These are phyloP conservation scores for Hypoxylon sp. DNA, from an alignment of 2,329 filamentous ascomycete species.

Conservation along the genomic window DNA sequence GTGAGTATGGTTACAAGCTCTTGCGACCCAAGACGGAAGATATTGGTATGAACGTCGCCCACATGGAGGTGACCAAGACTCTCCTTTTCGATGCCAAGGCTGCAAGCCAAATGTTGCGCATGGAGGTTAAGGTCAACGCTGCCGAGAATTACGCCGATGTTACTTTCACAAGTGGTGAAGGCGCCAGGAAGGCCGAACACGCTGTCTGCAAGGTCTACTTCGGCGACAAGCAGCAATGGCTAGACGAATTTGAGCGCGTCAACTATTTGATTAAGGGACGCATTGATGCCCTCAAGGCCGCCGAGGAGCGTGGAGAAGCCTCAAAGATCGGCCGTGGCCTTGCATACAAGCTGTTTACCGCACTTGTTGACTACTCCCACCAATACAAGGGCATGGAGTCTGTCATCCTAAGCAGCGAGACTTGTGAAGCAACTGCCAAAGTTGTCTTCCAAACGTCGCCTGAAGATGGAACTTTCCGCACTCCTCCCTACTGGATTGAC, in stretches of 20 bases:
- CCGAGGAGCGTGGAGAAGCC: slow-evolving; percentile 74
- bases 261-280: slow-evolving; percentile 78
- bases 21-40: slow-evolving; percentile 69
- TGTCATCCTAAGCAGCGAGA: slow-evolving; percentile 69
- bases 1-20: slow-evolving; percentile 77
- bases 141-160: slow-evolving; percentile 68
- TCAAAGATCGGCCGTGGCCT: slow-evolving; percentile 82
- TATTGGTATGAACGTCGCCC: slow-evolving; percentile 73
- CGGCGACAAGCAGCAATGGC: slow-evolving; percentile 72
- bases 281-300: slow-evolving; percentile 70
- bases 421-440: slow-evolving; percentile 67
- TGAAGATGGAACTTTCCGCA: slow-evolving; percentile 67
- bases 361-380: slow-evolving; percentile 69
- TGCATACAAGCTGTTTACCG: slow-evolving; percentile 79
- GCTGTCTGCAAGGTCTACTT: slow-evolving; percentile 73
- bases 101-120: slow-evolving; percentile 70
- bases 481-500: slow-evolving; percentile 72
- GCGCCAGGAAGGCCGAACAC: slow-evolving; percentile 71
- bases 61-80: slow-evolving; percentile 79
- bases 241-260: slow-evolving; percentile 75
- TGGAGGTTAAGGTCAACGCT: slow-evolving; percentile 72
- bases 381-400: slow-evolving; percentile 72
- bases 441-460: slow-evolving; percentile 65
- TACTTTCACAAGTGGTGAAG: slow-evolving; percentile 72
- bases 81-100: slow-evolving; percentile 69